Conservation (phyloP, 768 basidiomycete species). For the Tylopilus sp. region DNA sequence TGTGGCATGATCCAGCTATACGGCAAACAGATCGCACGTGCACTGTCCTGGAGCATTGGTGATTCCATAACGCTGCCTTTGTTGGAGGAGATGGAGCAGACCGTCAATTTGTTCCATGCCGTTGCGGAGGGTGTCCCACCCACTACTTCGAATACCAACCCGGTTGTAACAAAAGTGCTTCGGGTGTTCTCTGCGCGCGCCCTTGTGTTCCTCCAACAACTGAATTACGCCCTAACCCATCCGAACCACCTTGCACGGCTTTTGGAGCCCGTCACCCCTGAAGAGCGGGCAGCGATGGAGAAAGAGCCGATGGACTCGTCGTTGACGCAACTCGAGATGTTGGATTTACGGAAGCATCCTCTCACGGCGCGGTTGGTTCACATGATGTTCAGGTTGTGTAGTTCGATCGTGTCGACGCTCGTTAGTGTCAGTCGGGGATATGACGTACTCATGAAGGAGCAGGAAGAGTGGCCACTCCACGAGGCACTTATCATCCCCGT, state of each 20-base stretch:
- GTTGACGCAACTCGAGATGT: slow-evolving; percentile 39
- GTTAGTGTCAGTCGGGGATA: slow-evolving; percentile 70
- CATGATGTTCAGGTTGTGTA: slow-evolving; percentile 65
- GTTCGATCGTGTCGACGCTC: slow-evolving; percentile 67
- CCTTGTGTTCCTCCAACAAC: slow-evolving; percentile 73
- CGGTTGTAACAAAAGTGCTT: slow-evolving; percentile 61
- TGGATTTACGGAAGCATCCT: slow-evolving; percentile 68
- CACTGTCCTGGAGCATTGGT: slow-evolving; percentile 80
- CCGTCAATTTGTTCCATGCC: slow-evolving; percentile 73
- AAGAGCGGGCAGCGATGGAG: slow-evolving; percentile 69
- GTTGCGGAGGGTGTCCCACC: slow-evolving; percentile 50
- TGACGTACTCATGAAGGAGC: slow-evolving; percentile 55
- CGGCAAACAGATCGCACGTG: slow-evolving; percentile 72
- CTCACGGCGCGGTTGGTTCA: slow-evolving; percentile 70
- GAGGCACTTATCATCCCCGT: slow-evolving; percentile 74
- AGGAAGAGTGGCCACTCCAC: slow-evolving; percentile 69
- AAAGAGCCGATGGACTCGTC: slow-evolving; percentile 45
- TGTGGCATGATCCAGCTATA: slow-evolving; percentile 84
- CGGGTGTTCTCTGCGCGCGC: slow-evolving; percentile 66
- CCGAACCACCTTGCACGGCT: slow-evolving; percentile 83
- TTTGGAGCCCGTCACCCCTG: slow-evolving; percentile 73
- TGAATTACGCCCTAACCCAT: slow-evolving; percentile 89
- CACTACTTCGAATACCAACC: slow-evolving; percentile 22
- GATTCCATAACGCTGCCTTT: slow-evolving; percentile 72
- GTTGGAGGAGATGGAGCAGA: slow-evolving; percentile 81